Evolutionary conservation across 139 green algal genomes (phyloP), one percentile per base, ranked within the genome.

Genomic region (Asterochloris erici): DNA sequence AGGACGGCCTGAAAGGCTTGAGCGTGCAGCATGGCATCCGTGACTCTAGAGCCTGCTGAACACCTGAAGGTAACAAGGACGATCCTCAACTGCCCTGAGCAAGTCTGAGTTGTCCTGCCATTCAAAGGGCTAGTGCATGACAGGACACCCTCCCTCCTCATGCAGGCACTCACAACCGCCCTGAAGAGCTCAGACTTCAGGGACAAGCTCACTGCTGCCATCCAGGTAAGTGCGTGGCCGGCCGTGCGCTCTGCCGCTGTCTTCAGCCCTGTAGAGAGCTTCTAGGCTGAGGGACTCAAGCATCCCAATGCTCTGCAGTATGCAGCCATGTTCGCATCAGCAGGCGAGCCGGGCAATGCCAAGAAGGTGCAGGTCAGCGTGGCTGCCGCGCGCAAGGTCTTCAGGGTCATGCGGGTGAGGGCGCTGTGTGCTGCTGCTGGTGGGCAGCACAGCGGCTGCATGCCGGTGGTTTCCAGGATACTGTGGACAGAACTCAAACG

Each of bases 171-270:
- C 71, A 96, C 94, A 27, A 86, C 87, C 63, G 97, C 98, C 79
- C 89, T 96, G 21, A 91, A 90, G 54, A 98, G 98, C 82, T 91
- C 91, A 10, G 96, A 98, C 90, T 95, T 94, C 38, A 93, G 94
- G 60, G 96, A 99, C 90, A 99, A 99, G 90, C 90, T 98, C 11
- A 93, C 93, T 23, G 94, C 95, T 13, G 89, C 95, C 0, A 86
- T 99, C 21, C 95, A 98, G 93, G 91, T 95, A 73, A 29, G 62
- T 21, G 24, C 0, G 10, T 21, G 10, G 61, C 16, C 2, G 2
- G 38, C 38, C 38, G 38, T 54, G 38, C 38, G 6, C 2, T 9
- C 66, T 24, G 66, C 9, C 47, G 60, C 75, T 0, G 62, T 24
- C 47, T 26, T 68, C 29, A 24, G 38, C 61, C 29, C 61, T 78